A percentile compares a stretch with the other conserved stretches of the same genome.
These are phyloP conservation scores for Verticillium alfalfae DNA, from an alignment of 2,329 filamentous ascomycete genomes.

Conservation along the genomic window DNA sequence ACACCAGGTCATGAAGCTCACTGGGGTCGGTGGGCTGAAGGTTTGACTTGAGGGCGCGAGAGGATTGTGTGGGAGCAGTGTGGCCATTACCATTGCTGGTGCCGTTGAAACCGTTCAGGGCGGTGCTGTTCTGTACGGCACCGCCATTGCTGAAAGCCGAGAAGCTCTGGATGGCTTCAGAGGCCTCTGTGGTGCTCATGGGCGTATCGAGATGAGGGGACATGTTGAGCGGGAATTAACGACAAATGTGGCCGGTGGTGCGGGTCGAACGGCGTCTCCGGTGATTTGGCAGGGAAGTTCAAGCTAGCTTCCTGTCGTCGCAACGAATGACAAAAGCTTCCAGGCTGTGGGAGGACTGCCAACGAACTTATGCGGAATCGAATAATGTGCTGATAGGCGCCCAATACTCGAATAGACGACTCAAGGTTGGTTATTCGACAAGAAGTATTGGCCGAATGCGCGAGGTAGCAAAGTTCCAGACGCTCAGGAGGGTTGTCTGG, in stretches of 20 bases:
- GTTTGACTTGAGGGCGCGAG: conserved; percentile 28
- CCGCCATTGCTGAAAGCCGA: conserved; percentile 7
- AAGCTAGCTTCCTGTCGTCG: background rate
- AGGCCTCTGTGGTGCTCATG: conserved; percentile 14
- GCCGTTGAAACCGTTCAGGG: conserved; percentile 12
- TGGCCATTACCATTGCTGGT: conserved; percentile 3
- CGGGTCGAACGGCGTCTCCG: background rate
- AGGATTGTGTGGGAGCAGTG: conserved; percentile 19
- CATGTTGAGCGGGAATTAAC: conserved; percentile 18
- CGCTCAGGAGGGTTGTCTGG: background rate
- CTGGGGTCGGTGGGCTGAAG: conserved; percentile 42
- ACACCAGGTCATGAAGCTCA: conserved; percentile 77
- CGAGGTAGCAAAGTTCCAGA: background rate
- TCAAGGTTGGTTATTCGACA: background rate
- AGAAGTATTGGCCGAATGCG: background rate
- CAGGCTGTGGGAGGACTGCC: background rate
- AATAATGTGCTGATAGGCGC: background rate
- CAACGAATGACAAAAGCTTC: background rate
- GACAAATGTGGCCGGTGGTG: background rate
- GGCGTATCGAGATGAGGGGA: conserved; percentile 27
- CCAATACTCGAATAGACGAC: background rate
- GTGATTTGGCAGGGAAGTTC: background rate
- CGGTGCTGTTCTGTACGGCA: conserved; percentile 14
- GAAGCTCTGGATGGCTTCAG: background rate
- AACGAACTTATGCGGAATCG: background rate